Percentiles rank a stretch among this genome's conserved stretches.
Conservation (phyloP, 805 yeast species). For the Lachancea thermotolerans region DNA sequence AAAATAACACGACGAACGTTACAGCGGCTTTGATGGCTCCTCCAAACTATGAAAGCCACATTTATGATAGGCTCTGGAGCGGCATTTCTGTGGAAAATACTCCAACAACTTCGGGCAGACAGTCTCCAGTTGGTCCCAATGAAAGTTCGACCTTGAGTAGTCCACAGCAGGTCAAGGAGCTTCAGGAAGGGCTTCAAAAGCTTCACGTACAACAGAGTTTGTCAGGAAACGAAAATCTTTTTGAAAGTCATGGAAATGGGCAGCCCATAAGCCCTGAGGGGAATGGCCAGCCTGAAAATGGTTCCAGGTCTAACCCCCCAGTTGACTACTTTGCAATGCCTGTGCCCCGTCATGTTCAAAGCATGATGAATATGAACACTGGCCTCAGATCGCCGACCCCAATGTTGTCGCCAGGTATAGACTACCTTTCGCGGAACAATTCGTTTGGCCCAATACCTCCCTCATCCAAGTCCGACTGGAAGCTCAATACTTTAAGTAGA, state of each 20-base stretch:
- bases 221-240: neutral
- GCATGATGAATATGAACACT: slow-evolving; percentile 34
- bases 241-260: neutral
- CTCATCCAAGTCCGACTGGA: slow-evolving; percentile 33
- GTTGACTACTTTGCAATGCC: slow-evolving; percentile 20
- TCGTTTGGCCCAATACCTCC: slow-evolving; percentile 37
- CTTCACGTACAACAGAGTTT: slow-evolving; percentile 14
- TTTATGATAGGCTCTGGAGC: slow-evolving; percentile 73
- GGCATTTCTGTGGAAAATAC: slow-evolving; percentile 39
- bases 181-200: slow-evolving; percentile 23
- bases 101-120: slow-evolving; percentile 27
- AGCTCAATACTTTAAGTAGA: slow-evolving; percentile 43
- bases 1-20: slow-evolving; percentile 9
- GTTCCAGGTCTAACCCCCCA: slow-evolving; percentile 14
- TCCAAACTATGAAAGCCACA: slow-evolving; percentile 74
- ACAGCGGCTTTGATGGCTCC: slow-evolving; percentile 55
- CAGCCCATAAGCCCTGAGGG: neutral
- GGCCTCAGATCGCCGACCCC: slow-evolving; percentile 10
- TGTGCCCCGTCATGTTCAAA: slow-evolving; percentile 15
- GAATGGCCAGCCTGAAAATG: neutral
- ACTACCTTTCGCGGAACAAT: slow-evolving; percentile 51
- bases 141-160: slow-evolving; percentile 20
- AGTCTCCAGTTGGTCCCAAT: slow-evolving; percentile 24
- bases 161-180: slow-evolving; percentile 28
- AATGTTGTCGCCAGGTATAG: slow-evolving; percentile 44